Evolutionary conservation across 2,329 filamentous ascomycete species (phyloP).

Genomic region (Pestalotiopsis sp.): DNA sequence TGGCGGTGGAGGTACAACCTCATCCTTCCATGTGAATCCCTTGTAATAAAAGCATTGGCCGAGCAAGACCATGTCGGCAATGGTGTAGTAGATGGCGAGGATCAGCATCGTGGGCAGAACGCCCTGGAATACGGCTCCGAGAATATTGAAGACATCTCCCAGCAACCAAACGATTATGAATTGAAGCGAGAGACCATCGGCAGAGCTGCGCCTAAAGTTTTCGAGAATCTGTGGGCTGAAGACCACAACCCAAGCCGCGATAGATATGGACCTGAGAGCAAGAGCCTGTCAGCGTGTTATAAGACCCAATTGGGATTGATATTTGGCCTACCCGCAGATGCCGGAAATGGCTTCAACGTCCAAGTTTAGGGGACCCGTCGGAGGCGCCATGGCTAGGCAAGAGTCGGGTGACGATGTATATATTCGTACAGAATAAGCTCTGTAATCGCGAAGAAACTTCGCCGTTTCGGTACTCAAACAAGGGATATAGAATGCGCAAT

Average conservation of each 20-base stretch:
- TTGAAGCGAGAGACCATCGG: constrained; percentile 85
- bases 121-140: constrained; percentile 87
- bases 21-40: constrained; percentile 71
- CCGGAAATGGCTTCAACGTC: constrained; percentile 89
- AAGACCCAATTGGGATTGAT: background rate
- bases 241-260: constrained; percentile 97
- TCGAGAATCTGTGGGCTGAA: constrained; percentile 97
- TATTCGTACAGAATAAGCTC: background rate
- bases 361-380: constrained; percentile 61
- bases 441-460: background rate
- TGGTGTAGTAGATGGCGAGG: constrained; percentile 90
- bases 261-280: constrained; percentile 77
- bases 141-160: constrained; percentile 95
- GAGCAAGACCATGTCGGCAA: constrained; percentile 87
- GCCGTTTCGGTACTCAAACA: background rate
- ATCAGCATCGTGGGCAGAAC: constrained; percentile 95
- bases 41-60: constrained; percentile 95
- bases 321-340: constrained; percentile 71
- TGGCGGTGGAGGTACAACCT: constrained; percentile 44
- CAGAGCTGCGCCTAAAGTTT: constrained; percentile 83
- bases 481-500: background rate
- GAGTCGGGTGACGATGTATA: background rate
- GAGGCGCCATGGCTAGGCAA: constrained; percentile 47
- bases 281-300: background rate
- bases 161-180: constrained; percentile 93